Conservation (phyloP, 2,329 filamentous ascomycete species). For the Xylariomycetidae sp. region DNA sequence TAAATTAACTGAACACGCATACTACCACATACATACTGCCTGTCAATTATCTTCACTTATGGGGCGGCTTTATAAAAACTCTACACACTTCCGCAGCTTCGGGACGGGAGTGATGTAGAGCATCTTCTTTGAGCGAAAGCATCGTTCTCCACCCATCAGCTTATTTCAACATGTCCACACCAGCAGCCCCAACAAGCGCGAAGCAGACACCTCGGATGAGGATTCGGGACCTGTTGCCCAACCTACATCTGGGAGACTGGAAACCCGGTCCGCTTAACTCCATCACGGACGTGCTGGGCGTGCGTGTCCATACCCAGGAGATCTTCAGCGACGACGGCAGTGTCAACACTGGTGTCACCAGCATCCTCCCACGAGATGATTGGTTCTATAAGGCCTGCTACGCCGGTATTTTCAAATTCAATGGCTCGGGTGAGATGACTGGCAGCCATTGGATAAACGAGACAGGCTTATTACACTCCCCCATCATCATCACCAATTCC, state of each 20-base stretch:
- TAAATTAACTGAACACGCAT: too few species aligned
- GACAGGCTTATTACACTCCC: conserved; percentile 53
- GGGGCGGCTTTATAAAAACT: too few species aligned
- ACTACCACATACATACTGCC: too few species aligned
- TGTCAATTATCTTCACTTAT: too few species aligned
- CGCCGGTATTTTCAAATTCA: conserved; percentile 55
- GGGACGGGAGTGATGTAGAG: too few species aligned
- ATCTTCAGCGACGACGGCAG: conserved; percentile 29
- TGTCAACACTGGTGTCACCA: conserved; percentile 47
- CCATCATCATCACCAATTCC: conserved; percentile 56
- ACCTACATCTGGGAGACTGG: conserved; percentile 39
- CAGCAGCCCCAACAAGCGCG: too few species aligned
- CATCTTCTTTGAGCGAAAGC: too few species aligned
- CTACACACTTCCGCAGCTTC: too few species aligned
- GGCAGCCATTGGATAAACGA: conserved; percentile 59
- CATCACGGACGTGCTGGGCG: conserved; percentile 46
- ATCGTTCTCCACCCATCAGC: too few species aligned
- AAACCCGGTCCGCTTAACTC: conserved; percentile 42
- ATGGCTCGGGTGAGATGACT: conserved; percentile 60
- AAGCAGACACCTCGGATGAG: conserved; percentile 26
- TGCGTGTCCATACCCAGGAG: conserved; percentile 41
- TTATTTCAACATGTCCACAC: too few species aligned
- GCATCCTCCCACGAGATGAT: conserved; percentile 39
- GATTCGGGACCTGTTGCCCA: conserved; percentile 40
- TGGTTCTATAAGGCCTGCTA: conserved; percentile 43